Conservation (phyloP, 352 stramenopile genomes). For the Salisapilia sapeloensis region DNA sequence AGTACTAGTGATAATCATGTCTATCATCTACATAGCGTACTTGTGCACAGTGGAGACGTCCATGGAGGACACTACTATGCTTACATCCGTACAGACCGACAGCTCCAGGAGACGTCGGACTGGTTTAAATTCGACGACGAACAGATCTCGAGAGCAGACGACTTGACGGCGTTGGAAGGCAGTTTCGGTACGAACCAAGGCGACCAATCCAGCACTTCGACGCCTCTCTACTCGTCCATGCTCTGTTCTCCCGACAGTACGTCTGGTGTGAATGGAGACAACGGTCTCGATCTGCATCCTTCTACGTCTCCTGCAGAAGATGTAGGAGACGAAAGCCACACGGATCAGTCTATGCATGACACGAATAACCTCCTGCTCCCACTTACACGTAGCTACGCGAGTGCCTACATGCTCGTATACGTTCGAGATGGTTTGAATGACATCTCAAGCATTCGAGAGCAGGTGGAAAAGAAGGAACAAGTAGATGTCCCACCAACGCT, state of each 20-base stretch:
- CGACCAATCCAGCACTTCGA: constrained; percentile 10
- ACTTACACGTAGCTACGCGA: constrained; percentile 49
- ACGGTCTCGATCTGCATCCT: constrained; percentile 18
- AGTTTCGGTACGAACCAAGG: constrained; percentile 42
- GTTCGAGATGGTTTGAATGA: constrained; percentile 63
- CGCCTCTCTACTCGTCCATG: constrained; percentile 35
- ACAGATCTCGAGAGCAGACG: constrained; percentile 58
- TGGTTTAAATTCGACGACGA: constrained; percentile 82
- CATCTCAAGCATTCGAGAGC: constrained; percentile 27
- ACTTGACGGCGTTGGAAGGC: constrained; percentile 51
- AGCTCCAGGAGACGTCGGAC: constrained; percentile 33
- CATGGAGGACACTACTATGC: constrained; percentile 82
- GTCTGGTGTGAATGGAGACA: constrained; percentile 4
- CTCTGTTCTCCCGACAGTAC: constrained; percentile 21
- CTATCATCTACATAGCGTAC: constrained; percentile 73
- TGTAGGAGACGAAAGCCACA: neutral
- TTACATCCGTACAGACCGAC: constrained; percentile 67
- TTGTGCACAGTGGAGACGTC: constrained; percentile 76
- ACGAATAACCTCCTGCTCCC: constrained; percentile 31
- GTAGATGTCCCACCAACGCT: constrained; percentile 31
- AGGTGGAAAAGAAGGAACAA: constrained; percentile 7
- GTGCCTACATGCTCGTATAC: constrained; percentile 83
- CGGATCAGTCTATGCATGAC: neutral
- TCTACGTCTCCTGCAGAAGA: constrained; percentile 11
- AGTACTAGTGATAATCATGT: constrained; percentile 10